A percentile compares a stretch with the other conserved stretches of the same genome.
Conservation (phyloP, 768 basidiomycete species). For the Lentinula guzmanii region DNA sequence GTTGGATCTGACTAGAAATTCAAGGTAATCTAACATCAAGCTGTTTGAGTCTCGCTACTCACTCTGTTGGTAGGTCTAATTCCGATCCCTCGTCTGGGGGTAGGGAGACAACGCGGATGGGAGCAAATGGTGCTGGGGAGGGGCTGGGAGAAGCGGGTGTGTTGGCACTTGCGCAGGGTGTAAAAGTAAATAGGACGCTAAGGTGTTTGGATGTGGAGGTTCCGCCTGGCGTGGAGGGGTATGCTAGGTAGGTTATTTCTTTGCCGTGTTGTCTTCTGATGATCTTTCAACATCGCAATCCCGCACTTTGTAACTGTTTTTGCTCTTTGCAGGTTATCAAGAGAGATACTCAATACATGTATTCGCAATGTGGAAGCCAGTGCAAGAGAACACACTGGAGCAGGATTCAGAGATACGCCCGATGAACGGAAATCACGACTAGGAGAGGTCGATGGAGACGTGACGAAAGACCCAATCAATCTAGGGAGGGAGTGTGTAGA, state of each 20-base stretch:
- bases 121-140: slow-evolving; percentile 3
- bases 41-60: too few species aligned
- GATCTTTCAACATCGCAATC: too few species aligned
- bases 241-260: slow-evolving; percentile 46
- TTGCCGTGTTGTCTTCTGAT: neutral
- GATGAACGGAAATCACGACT: neutral
- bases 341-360: slow-evolving; percentile 87
- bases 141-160: slow-evolving; percentile 80
- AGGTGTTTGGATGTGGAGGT: slow-evolving; percentile 93
- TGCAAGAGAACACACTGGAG: slow-evolving; percentile 27
- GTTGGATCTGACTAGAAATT: slow-evolving; percentile 83
- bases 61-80: too few species aligned
- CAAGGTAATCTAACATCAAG: slow-evolving; percentile 6
- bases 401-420: neutral
- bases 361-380: slow-evolving; percentile 92
- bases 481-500: slow-evolving; percentile 3
- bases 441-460: neutral
- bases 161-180: slow-evolving; percentile 82
- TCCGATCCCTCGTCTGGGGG: neutral
- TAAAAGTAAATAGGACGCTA: slow-evolving; percentile 81
- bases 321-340: slow-evolving; percentile 50
- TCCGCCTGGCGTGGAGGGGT: slow-evolving; percentile 77
- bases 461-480: slow-evolving; percentile 12
- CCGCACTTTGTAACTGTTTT: neutral
- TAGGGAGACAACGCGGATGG: neutral